Percentiles rank a stretch among this genome's conserved stretches.
Conservation (phyloP, 164 flowering plant species). For the Taxillus chinensis region DNA sequence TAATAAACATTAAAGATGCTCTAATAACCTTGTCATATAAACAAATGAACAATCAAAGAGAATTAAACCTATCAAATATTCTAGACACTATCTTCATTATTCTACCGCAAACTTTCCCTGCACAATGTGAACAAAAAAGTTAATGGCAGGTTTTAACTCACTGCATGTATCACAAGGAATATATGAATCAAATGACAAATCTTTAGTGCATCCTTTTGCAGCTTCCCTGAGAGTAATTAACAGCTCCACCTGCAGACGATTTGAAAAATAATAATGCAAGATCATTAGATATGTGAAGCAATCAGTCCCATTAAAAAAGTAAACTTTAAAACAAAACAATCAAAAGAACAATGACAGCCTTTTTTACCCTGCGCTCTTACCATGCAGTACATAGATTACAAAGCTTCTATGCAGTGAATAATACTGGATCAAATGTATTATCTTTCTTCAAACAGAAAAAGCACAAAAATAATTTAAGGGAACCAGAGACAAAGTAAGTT, state of each 20-base stretch:
- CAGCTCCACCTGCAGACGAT: slow-evolving; percentile 51
- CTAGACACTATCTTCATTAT: background rate
- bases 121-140: background rate
- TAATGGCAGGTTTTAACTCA: slow-evolving; percentile 29
- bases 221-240: slow-evolving; percentile 82
- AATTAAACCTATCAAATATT: background rate
- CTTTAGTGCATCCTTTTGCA: slow-evolving; percentile 72
- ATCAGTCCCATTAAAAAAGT: slow-evolving; percentile 4
- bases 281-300: slow-evolving; percentile 2
- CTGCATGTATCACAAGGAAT: slow-evolving; percentile 80
- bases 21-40: too few relatives aligned
- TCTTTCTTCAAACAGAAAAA: too few relatives aligned
- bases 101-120: background rate
- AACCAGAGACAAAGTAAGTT: background rate
- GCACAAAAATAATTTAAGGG: too few relatives aligned
- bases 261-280: background rate
- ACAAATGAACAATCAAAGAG: too few relatives aligned
- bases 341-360: too few relatives aligned
- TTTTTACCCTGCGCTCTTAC: too few relatives aligned
- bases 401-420: too few relatives aligned
- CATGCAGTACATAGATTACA: too few relatives aligned
- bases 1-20: too few relatives aligned
- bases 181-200: slow-evolving; percentile 52
- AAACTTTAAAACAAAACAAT: background rate
- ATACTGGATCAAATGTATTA: too few relatives aligned